These are phyloP conservation scores for Cladophialophora immunda DNA, from an alignment of 2,329 filamentous ascomycete genomes.

Conservation along the genomic window DNA sequence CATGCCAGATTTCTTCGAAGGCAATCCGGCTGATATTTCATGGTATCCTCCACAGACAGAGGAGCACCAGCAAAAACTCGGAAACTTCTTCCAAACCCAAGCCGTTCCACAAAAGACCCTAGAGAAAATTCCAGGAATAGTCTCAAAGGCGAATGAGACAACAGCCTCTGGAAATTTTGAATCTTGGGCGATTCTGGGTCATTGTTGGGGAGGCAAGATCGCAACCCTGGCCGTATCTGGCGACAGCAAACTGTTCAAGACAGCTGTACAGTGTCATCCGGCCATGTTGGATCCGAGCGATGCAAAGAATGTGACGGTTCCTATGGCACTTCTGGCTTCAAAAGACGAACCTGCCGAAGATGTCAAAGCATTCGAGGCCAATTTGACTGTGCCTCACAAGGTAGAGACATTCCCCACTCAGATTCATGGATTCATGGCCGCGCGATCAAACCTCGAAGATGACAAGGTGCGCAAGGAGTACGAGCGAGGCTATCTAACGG, in stretches of 20 bases:
- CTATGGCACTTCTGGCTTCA: conserved; percentile 64
- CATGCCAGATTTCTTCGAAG: conserved; percentile 91
- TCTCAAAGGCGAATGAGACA: conserved; percentile 59
- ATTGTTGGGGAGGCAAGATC: conserved; percentile 64
- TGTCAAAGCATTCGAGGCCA: conserved; percentile 50
- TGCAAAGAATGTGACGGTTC: conserved; percentile 63
- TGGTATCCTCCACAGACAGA: conserved; percentile 69
- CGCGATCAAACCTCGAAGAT: conserved; percentile 51
- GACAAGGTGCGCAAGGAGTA: conserved; percentile 41
- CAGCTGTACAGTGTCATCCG: conserved; percentile 64
- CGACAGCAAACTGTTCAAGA: conserved; percentile 65
- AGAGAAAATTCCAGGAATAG: conserved; percentile 62
- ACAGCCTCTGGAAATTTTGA: conserved; percentile 48
- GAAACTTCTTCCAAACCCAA: conserved; percentile 65
- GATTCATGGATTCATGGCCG: conserved; percentile 59
- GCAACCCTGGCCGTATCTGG: conserved; percentile 62
- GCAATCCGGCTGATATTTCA: conserved; percentile 70
- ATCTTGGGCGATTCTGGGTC: conserved; percentile 67
- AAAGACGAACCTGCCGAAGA: conserved; percentile 64
- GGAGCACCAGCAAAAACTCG: conserved; percentile 67
- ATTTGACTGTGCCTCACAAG: conserved; percentile 50
- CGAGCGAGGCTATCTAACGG: no score
- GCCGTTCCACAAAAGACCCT: conserved; percentile 66
- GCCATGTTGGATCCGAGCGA: conserved; percentile 69
- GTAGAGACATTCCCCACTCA: conserved; percentile 54